Base-by-base conservation (phyloP, 2,329 filamentous ascomycete species). In the Trichoderma guizhouense region DNA sequence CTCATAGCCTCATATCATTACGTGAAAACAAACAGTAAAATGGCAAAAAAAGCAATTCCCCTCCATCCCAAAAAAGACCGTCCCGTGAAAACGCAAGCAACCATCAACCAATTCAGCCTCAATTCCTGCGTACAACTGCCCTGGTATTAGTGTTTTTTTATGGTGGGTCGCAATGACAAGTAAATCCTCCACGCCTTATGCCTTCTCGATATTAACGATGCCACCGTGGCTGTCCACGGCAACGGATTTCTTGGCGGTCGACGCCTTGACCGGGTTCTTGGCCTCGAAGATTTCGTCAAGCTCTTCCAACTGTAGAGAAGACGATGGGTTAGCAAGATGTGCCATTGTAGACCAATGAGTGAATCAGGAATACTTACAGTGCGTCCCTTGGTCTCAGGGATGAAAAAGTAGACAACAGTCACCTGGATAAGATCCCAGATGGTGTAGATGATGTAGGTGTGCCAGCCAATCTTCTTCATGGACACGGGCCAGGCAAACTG, bases 381-480 rank as follows among this genome's bases (percentile, higher is more conserved):
- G 3, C 85, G 84, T 11, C 86, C 75, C 62, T 78, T 77, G 11
- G 78, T 80, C 73, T 80, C 79, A 4, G 77, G 76, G 36, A 79
- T 74, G 32, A 75, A 75, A 32, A 79, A 75, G 63, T 77, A 79
- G 55, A 77, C 73, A 12, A 76, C 68, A 1, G 71, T 30, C 34
- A 71, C 64, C 63, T 77, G 72, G 71, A 78, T 28, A 8, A 75
- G 82, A 75, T 84, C 85, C 82, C 82, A 84, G n/a, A 79, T 74
- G 32, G 80, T 81, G 73, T 86, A 86, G 72, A 85, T 79, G 74
- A 88, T 86, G 75, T 87, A 88, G 1, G 85, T 85, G 71, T 84
- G 82, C 85, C 85, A 88, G 3, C 81, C 83, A 71, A 88, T 87
- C 65, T 83, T 79, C 18, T 83, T 79, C 74, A 87, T 80, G 7